Conservation (phyloP, 805 yeast genomes). For the Blastobotrys parvus region DNA sequence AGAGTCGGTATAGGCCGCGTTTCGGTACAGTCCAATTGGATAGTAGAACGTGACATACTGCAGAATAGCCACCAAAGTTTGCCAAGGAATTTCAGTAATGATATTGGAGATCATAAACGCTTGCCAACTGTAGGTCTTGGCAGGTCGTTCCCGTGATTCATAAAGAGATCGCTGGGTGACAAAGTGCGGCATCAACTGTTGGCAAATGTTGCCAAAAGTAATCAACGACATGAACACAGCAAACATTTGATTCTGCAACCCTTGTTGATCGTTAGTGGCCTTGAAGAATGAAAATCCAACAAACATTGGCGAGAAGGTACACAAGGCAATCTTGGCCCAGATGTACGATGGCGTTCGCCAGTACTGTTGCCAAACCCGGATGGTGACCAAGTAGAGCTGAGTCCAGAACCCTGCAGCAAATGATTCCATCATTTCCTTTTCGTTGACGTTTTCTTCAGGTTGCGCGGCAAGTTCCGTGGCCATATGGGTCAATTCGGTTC, state of each 20-base stretch:
- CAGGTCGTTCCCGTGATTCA: slow-evolving; percentile 67
- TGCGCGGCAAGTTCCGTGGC: slow-evolving; percentile 44
- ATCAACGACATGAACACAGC: slow-evolving; percentile 61
- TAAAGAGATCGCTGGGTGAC: slow-evolving; percentile 53
- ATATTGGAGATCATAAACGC: slow-evolving; percentile 56
- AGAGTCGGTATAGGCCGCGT: slow-evolving; percentile 44
- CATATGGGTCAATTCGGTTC: slow-evolving; percentile 49
- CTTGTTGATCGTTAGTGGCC: slow-evolving; percentile 53
- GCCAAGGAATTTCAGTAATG: slow-evolving; percentile 62
- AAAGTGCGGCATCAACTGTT: slow-evolving; percentile 58
- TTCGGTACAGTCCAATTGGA: slow-evolving; percentile 57
- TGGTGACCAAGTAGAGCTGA: slow-evolving; percentile 39
- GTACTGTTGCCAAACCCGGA: slow-evolving; percentile 50
- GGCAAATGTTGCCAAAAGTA: slow-evolving; percentile 45
- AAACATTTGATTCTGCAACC: slow-evolving; percentile 77
- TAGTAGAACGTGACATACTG: slow-evolving; percentile 55
- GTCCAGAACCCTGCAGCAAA: slow-evolving; percentile 38
- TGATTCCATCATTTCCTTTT: slow-evolving; percentile 34
- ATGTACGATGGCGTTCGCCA: slow-evolving; percentile 58
- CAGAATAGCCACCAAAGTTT: slow-evolving; percentile 50
- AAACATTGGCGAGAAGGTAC: slow-evolving; percentile 46
- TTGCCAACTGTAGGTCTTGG: slow-evolving; percentile 62
- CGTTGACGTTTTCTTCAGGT: slow-evolving; percentile 28
- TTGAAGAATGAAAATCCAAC: slow-evolving; percentile 65
- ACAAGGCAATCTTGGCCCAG: slow-evolving; percentile 48